Base-by-base conservation (phyloP, 768 basidiomycete species). In the Rickenella mellea region DNA sequence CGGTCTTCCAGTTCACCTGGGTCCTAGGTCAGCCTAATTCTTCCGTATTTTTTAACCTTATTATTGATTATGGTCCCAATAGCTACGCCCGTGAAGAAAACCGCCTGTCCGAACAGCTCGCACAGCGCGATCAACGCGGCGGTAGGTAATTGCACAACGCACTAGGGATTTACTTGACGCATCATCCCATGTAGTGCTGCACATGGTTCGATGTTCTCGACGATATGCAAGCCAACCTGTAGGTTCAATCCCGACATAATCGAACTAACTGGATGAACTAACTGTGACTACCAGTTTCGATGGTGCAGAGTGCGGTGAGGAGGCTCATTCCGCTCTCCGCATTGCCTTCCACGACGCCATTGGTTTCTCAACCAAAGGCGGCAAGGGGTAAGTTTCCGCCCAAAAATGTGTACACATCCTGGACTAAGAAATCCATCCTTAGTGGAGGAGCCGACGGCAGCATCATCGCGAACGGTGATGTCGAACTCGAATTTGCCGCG, bases 331-430 rank as follows among this genome's bases (percentile, higher is more conserved):
- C 31, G 44, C 55, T 15, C 44, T 55, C 33, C 53, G 55, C 33
- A n/a, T n/a, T n/a, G 53, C 60, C 11, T 66, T 66, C 58, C 64
- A 70, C 48, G 69, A 68, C 43, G 64, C 68, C 15, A 68, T 69
- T 43, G 69, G 63, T 11, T 64, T 67, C 44, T 69, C 67, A 9
- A 50, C 33, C 47, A n/a, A 60, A 63, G 63, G 63, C 43, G 27
- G 58, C 51, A 22, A 14, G 15, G 67, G 67, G n/a, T 64, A 66
- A 20, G 52, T 60, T 8, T 40, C 54, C 4, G 55, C 54, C 1
- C 46, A 55, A 29, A 40, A 21, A 24, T 40, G 21, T 6, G 10
- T 44, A 43, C 40, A 39, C 58, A 59, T n/a, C n/a, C n/a, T n/a
- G n/a, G n/a, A n/a, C n/a, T n/a, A n/a, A n/a, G n/a, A n/a, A n/a